Evolutionary conservation across 768 basidiomycete genomes (phyloP).

Genomic region (Rhizopogon rudus): DNA sequence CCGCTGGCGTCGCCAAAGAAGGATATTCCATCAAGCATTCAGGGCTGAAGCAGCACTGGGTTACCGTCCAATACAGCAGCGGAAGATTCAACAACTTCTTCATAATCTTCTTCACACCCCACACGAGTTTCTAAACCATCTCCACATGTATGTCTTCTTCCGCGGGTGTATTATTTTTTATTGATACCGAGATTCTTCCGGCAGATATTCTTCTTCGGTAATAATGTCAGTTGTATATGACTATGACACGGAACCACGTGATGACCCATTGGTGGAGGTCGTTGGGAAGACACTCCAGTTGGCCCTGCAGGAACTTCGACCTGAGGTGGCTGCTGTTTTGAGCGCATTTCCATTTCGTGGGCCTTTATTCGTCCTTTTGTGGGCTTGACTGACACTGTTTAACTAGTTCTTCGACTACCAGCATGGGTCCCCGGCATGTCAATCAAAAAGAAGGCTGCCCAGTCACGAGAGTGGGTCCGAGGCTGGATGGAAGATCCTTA

Average conservation of each 20-base stretch:
- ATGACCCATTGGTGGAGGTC: constrained; percentile 25
- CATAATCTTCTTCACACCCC: constrained; percentile 22
- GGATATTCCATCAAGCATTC: constrained; percentile 33
- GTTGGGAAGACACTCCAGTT: constrained; percentile 21
- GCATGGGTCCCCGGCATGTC: constrained; percentile 25
- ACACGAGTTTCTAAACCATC: constrained; percentile 7
- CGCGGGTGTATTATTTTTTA: not conserved
- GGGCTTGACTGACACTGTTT: not conserved
- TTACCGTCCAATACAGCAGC: constrained; percentile 29
- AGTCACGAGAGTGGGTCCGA: constrained; percentile 13
- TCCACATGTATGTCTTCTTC: not conserved
- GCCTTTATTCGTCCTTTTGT: not conserved
- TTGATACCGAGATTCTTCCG: not conserved
- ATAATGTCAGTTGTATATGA: constrained; percentile 29
- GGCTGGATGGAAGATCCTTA: constrained; percentile 18
- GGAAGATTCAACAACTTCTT: constrained; percentile 25
- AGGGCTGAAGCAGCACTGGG: constrained; percentile 14
- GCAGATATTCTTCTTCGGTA: constrained; percentile 21
- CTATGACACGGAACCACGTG: constrained; percentile 20
- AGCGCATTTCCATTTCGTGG: constrained; percentile 9
- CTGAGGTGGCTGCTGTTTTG: constrained; percentile 16
- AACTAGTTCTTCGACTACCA: constrained; percentile 19
- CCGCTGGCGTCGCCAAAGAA: constrained; percentile 31
- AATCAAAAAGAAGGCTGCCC: constrained; percentile 20
- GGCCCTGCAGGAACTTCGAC: constrained; percentile 15